Evolutionary conservation across 371 early-diverging fungal species (phyloP), one percentile per base, ranked within the genome.

Genomic region (Nematocida sp.): DNA sequence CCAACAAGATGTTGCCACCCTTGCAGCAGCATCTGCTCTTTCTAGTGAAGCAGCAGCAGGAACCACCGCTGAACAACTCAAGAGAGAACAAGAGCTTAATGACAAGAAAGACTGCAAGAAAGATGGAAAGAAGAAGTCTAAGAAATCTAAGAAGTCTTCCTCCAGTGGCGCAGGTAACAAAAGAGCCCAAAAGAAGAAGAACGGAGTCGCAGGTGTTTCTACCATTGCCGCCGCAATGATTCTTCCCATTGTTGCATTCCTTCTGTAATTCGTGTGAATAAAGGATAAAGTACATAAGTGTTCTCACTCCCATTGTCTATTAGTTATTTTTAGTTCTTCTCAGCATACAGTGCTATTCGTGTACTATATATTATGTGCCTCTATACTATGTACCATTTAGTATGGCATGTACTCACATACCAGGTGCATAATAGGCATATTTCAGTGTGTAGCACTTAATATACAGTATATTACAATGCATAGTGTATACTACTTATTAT

Each of bases 181-280:
- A n/a, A n/a, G n/a, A n/a, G 13, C 63, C 11, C 20, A 11, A 42
- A 63, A 63, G 63, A 71, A 71, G 75, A 71, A 71, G 75, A 71
- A 61, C 40, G 75, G 75, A 63, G 75, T 61, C 42, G 60, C 61
- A 13, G 75, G 75, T 20, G 61, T 71, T n/a, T 57, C 75, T 26
- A 50, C 75, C 13, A 25, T 71, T 26, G 75, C 48, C 9, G 60
- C 75, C 35, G 30, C 59, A 23, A 60, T 49, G 33, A 28, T 61
- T 61, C 75, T 71, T 48, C 75, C 75, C n/a, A 28, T 71, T 2
- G 36, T 71, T 71, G 75, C 75, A 49, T 28, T 71, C 26, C 28
- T 71, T 39, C 25, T 71, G 63, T 71, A 71, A 61, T 20, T 54
- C 49, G 30, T n/a, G n/a, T 59, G 59, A 64, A 64, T 64, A 64